Evolutionary conservation across 2,329 filamentous ascomycete species (phyloP), one percentile per base, ranked within the genome.

Genomic region (Fusarium sp.): DNA sequence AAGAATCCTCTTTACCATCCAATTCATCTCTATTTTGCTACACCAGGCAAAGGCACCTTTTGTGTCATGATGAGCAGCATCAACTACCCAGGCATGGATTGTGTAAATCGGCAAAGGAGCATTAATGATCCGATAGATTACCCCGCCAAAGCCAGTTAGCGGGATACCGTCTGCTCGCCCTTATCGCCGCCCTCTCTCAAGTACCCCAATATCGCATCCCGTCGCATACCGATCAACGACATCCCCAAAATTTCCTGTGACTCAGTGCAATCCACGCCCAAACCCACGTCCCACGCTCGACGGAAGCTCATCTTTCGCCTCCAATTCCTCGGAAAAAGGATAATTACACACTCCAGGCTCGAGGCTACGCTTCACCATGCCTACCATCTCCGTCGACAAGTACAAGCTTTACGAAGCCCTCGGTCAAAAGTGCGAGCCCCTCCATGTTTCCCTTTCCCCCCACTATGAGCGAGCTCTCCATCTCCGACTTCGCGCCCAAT

Each of bases 351-450:
- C 51, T 32, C 34, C 35, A 70, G 67, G 67, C 56, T 55, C 65
- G 67, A 65, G 63, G 68, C 55, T 58, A 59, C 55, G 51, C 72
- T 69, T 75, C 75, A 77, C 56, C 68, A 97, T 97, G 95, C 95
- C 95, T 80, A 99, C 95, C 76, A 97, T 99, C 72, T 85, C 90
- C 71, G 93, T 98, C 72, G 91, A 98, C 83, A 99, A 98, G 83
- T 93, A 93, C 73, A 92, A 90, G 75, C 91, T 99, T 75, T 98
- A 91, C 85, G 89, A 96, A 81, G 93, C 91, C 76, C 86, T 99
- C 58, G 94, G 93, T 74, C 89, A 89, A 80, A 89, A 95, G 87
- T 97, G 78, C 70, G 79, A 73, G 62, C 68, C 68, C 68, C 66
- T 56, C 67, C 48, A 55, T 57, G 40, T 48, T 48, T 55, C 47